Evolutionary conservation across 2,329 filamentous ascomycete genomes (phyloP), one percentile per base, ranked within the genome.

Genomic region (Grosmannia clavigera): DNA sequence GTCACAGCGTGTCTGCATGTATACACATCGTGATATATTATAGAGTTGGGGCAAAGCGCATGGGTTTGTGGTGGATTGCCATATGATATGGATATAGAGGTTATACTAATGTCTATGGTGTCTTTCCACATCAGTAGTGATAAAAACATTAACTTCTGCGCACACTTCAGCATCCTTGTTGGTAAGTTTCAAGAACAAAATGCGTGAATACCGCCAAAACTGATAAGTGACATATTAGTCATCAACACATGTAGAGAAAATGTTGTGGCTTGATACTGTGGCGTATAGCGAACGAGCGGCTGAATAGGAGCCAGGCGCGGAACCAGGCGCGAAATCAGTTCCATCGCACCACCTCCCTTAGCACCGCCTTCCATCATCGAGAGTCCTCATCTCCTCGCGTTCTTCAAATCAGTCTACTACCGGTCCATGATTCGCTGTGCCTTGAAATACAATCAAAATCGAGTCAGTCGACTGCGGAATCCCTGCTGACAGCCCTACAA

Each of bases 41-140:
- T 62, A 64, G 60, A 64, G 56, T 61, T 60, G 62, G 62, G 31
- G 33, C 33, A 27, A 14, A 25, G 11, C 33, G 35, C 52, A 40
- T 25, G 16, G 16, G 53, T 31, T 29, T 52, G 6, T 19, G 25
- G 50, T 5, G 11, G 27, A 52, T 5, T 52, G 57, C 56, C 50
- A 55, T 7, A 52, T n/a, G 14, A 19, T 29, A 33, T n/a, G 19
- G 29, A 22, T 55, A 14, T 52, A 31, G 27, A 52, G 27, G 50
- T 9, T 46, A 5, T 35, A 35, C 22, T 11, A 38, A 38, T 54
- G 31, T 14, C 48, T 14, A 27, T 16, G 46, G 16, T 27, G 12
- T 14, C 22, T 51, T 51, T 27, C 5, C n/a, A 51, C 10, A 27
- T 27, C 22, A 16, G 25, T 51, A 46, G 43, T 46, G 43, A 5